Evolutionary conservation across 2,329 filamentous ascomycete species (phyloP), one percentile per base, ranked within the genome.

Genomic region (Sclerotinia glacialis): DNA sequence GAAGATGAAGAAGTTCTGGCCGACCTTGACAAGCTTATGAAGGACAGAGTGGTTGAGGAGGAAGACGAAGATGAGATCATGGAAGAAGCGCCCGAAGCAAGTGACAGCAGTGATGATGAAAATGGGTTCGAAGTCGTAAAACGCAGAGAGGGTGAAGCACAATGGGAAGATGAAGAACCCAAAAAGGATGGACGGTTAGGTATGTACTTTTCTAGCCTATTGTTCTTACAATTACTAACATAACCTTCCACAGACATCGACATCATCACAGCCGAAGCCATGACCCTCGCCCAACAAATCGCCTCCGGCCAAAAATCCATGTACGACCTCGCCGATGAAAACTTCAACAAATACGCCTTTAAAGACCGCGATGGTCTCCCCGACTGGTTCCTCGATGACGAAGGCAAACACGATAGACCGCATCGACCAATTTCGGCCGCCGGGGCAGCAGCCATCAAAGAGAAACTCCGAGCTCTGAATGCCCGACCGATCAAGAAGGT

Each of bases 401-500:
- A 99, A 78, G 78, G 79, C 72, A 87, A 84, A 73, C 94, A 99
- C 79, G 92, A 93, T 78, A 92, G 89, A 76, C 85, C 85, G 1
- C 89, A 95, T 70, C 90, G 92, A 67, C 96, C 95, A n/a, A 94
- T 96, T 74, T 93, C 89, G 61, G 95, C 95, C 73, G 92, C 92
- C 44, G 96, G 91, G 0, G 93, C 94, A 0, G 84, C 86, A 18
- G 95, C 95, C 2, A 97, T 99, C 81, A 93, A 95, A 78, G 94
- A 97, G 76, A 99, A 99, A 80, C 77, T 91, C 76, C 90, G 94
- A 42, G 93, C 95, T 0, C 86, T 96, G 73, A 98, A 99, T 77
- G 95, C 94, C 9, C 88, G 95, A 42, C 95, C 95, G 0, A 98
- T 98, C 86, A 99, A 99, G 85, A 99, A 99, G 83, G 95, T 99